Evolutionary conservation across 1,284 basidiomycete species (phyloP), one percentile per base, ranked within the genome.

Genomic region (Trichosporon asahii): DNA sequence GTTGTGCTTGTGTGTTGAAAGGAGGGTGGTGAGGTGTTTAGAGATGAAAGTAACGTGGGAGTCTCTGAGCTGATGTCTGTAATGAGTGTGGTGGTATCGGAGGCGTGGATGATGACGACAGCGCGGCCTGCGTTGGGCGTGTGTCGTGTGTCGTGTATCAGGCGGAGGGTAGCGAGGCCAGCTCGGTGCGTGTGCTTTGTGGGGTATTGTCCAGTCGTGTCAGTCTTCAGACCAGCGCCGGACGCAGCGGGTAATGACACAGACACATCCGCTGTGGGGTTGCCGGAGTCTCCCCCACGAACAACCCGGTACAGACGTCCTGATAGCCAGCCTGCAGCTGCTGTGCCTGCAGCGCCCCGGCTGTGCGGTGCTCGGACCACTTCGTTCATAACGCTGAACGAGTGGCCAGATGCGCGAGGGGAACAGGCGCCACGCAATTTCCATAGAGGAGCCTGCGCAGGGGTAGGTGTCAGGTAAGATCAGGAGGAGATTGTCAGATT

Each of bases 301-400:
- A 53, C 23, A 21, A 53, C 6, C 49, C 21, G 49, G 21, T 12
- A 21, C 49, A 18, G n/a, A 23, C 49, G 21, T 2, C 21, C 21
- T 23, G 21, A 21, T 11, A 11, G 49, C 49, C 49, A 11, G 15
- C 44, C 23, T 60, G 27, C 2, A 29, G 11, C 55, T 29, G 14
- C 29, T 29, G 55, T 60, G 55, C 55, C 55, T 60, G 55, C 55
- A 31, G 53, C 53, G 55, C 25, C 57, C 29, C 29, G 57, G 57
- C 27, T 31, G 27, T 61, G 57, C 57, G 57, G 57, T 31, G 57
- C 57, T 31, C 29, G 27, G 57, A 33, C 57, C 55, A 31, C 27
- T 53, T 53, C 49, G 21, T 23, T 53, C 49, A 53, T 53, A 12
- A 53, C 49, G 23, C 23, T 53, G 21, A 53, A 46, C 18, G 44